Evolutionary conservation across 805 yeast species (phyloP).

Genomic region (Yamadazyma sp.): DNA sequence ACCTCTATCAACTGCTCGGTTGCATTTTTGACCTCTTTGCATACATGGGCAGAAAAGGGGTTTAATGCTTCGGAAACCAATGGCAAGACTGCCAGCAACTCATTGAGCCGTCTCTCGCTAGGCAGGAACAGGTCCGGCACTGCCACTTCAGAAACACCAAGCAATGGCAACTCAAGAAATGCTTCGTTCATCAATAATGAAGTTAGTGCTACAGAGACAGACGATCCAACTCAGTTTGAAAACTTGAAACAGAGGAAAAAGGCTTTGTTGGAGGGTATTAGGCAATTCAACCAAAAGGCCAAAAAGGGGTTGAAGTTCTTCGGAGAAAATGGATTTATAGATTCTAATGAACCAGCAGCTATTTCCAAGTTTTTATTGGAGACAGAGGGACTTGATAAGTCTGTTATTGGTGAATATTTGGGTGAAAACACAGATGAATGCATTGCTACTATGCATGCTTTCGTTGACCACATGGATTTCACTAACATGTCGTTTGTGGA

Average conservation of each 20-base stretch:
- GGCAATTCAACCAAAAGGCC: slow-evolving; percentile 81
- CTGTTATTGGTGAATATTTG: slow-evolving; percentile 83
- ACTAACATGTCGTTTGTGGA: slow-evolving; percentile 68
- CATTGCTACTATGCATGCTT: slow-evolving; percentile 85
- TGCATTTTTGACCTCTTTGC: slow-evolving; percentile 74
- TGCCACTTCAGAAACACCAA: slow-evolving; percentile 27
- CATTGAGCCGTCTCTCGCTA: slow-evolving; percentile 7
- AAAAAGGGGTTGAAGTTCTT: slow-evolving; percentile 71
- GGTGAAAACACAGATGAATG: slow-evolving; percentile 85
- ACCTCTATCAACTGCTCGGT: slow-evolving; percentile 78
- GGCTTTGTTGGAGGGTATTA: slow-evolving; percentile 72
- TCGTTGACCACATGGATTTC: slow-evolving; percentile 87
- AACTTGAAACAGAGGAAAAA: slow-evolving; percentile 80
- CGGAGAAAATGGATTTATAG: slow-evolving; percentile 61
- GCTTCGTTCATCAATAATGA: slow-evolving; percentile 22
- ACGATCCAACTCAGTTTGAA: slow-evolving; percentile 84
- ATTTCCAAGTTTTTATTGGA: slow-evolving; percentile 73
- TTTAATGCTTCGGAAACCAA: slow-evolving; percentile 12
- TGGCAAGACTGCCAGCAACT: slow-evolving; percentile 1
- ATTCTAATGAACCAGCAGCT: slow-evolving; percentile 56
- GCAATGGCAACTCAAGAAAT: slow-evolving; percentile 26
- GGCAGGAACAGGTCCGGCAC: slow-evolving; percentile 25
- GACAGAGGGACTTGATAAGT: slow-evolving; percentile 77
- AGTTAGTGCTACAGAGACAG: slow-evolving; percentile 40
- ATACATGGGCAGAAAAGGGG: slow-evolving; percentile 81